phyloP scores from a whole-genome alignment of 805 yeast genomes.

The Zygosaccharomyces bisporus region DNA sequence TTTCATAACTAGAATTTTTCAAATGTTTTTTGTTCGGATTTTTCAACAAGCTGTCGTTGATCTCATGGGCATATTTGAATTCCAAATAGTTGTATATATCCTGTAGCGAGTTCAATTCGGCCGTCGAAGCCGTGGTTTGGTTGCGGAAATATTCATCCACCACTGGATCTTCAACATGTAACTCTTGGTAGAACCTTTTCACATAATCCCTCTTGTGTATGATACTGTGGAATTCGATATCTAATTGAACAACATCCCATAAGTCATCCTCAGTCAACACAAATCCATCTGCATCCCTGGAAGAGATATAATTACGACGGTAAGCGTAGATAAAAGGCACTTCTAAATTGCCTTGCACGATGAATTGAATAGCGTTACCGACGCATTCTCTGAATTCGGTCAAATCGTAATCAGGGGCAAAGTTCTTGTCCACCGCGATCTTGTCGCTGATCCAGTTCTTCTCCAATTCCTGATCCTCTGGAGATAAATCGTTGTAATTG shows the following conservation, averaged over 20 bases:
- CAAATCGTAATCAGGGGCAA: conserved; percentile 37
- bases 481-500: conserved; percentile 59
- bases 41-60: conserved; percentile 36
- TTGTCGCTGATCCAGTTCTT: conserved; percentile 76
- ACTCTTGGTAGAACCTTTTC: conserved; percentile 49
- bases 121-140: conserved; percentile 53
- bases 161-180: conserved; percentile 56
- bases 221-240: conserved; percentile 82
- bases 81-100: conserved; percentile 81
- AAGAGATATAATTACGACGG: conserved; percentile 75
- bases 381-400: conserved; percentile 67
- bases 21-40: conserved; percentile 49
- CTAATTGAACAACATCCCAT: conserved; percentile 86
- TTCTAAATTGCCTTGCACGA: conserved; percentile 75
- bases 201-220: conserved; percentile 68
- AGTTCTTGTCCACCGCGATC: conserved; percentile 54
- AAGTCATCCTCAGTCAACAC: conserved; percentile 74
- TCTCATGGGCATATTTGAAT: conserved; percentile 54
- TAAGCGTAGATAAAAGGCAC: conserved; percentile 96
- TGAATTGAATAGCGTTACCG: conserved; percentile 61
- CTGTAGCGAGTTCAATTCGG: conserved; percentile 60
- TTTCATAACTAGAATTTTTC: conserved; percentile 59
- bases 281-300: conserved; percentile 42
- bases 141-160: conserved; percentile 51
- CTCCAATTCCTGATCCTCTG: conserved; percentile 66